Evolutionary conservation across 106 monocot species (phyloP).

Genomic region (Platanthera guangdongensis): DNA sequence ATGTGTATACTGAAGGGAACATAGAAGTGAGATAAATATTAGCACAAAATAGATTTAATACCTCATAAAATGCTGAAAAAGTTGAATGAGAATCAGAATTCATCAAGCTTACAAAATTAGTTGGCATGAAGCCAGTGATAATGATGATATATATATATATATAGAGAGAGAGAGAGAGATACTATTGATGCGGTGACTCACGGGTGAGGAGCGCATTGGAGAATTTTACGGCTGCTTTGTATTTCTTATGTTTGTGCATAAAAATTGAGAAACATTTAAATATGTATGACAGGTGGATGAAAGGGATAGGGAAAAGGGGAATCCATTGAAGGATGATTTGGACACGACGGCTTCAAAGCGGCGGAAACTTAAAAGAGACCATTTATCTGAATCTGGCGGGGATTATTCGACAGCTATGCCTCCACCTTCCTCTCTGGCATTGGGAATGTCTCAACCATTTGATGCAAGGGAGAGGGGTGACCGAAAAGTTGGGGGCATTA

Average conservation of each 20-base stretch:
- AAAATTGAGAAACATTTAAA: conserved; percentile 2
- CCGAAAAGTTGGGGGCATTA: conserved; percentile 30
- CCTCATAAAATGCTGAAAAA: too few species aligned
- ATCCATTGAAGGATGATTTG: conserved; percentile 64
- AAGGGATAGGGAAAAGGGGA: conserved; percentile 83
- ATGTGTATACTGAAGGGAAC: too few species aligned
- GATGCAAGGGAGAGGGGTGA: conserved; percentile 72
- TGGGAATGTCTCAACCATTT: conserved; percentile 38
- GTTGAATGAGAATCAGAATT: too few species aligned
- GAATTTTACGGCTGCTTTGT: neutral
- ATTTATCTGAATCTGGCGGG: conserved; percentile 36
- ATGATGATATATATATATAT: too few species aligned
- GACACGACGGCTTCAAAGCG: conserved; percentile 56
- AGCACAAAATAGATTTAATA: too few species aligned
- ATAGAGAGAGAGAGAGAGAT: too few species aligned
- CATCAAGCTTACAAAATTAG: too few species aligned
- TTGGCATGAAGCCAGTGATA: too few species aligned
- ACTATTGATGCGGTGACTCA: too few species aligned
- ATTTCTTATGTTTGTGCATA: neutral
- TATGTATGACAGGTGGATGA: conserved; percentile 52
- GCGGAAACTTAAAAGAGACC: conserved; percentile 72
- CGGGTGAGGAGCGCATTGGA: too few species aligned
- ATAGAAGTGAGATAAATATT: too few species aligned
- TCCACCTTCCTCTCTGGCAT: conserved; percentile 23
- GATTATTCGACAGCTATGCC: conserved; percentile 50